Evolutionary conservation across 305 asterid species (phyloP).

Genomic region (Solanum hybrid): DNA sequence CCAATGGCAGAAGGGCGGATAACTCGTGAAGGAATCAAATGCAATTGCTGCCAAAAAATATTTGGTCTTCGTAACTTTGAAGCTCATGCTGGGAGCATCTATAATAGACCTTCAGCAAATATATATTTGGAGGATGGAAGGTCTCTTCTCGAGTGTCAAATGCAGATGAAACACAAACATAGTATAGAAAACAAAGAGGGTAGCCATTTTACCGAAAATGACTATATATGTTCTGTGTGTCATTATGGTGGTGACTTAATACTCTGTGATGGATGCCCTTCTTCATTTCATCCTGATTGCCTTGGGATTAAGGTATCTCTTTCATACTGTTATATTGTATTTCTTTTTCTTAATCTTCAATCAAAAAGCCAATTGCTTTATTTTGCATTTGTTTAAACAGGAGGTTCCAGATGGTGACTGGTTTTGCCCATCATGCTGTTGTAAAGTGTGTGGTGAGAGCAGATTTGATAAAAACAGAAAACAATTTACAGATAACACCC

Average conservation of each 20-base stretch:
- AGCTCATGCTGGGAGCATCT: conserved; percentile 63
- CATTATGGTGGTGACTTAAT: conserved; percentile 73
- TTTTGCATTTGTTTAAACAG: conserved; percentile 28
- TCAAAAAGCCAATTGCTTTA: neutral
- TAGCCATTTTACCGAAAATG: conserved; percentile 23
- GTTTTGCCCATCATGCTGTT: conserved; percentile 90
- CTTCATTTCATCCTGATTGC: conserved; percentile 73
- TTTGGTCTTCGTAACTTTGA: conserved; percentile 54
- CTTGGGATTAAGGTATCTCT: conserved; percentile 59
- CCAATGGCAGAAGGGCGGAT: conserved; percentile 49
- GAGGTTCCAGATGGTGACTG: conserved; percentile 80
- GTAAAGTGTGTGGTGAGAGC: conserved; percentile 52
- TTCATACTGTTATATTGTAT: conserved; percentile 2
- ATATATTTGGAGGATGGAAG: conserved; percentile 68
- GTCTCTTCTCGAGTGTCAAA: conserved; percentile 60
- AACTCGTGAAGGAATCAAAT: conserved; percentile 79
- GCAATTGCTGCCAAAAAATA: conserved; percentile 53
- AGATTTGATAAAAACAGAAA: conserved; percentile 19
- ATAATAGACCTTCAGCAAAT: conserved; percentile 51
- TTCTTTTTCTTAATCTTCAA: conserved; percentile 7
- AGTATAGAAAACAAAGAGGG: conserved; percentile 11
- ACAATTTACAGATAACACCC: conserved; percentile 16
- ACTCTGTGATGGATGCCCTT: conserved; percentile 84
- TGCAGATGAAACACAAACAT: conserved; percentile 29
- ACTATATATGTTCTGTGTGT: conserved; percentile 73